Percentiles rank a stretch among this genome's conserved stretches.
phyloP scores from a whole-genome alignment of 306 rosid genomes.

The Cicer judaicum region DNA sequence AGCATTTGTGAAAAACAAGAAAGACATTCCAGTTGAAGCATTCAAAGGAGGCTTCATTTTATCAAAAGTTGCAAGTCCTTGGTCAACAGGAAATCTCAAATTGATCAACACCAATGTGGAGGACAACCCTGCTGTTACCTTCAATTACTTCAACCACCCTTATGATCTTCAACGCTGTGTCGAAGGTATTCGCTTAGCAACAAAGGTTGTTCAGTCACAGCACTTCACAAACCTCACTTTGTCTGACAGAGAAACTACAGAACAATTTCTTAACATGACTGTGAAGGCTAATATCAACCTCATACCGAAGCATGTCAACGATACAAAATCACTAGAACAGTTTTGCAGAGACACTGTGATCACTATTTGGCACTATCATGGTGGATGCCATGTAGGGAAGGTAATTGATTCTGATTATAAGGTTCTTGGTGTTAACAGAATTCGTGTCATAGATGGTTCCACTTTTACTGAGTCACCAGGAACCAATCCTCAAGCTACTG shows the following conservation, averaged over 20 bases:
- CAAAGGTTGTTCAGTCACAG: slow-evolving; percentile 68
- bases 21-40: slow-evolving; percentile 72
- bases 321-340: slow-evolving; percentile 73
- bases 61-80: slow-evolving; percentile 74
- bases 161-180: slow-evolving; percentile 81
- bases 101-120: slow-evolving; percentile 67
- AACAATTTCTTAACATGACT: slow-evolving; percentile 67
- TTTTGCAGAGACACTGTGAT: slow-evolving; percentile 89
- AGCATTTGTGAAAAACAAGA: slow-evolving; percentile 60
- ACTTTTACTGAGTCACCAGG: slow-evolving; percentile 82
- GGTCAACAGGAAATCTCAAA: slow-evolving; percentile 74
- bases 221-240: slow-evolving; percentile 71
- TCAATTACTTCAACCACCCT: slow-evolving; percentile 91
- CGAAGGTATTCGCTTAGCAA: slow-evolving; percentile 67
- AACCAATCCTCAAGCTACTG: slow-evolving; percentile 94
- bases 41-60: slow-evolving; percentile 90
- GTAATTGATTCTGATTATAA: slow-evolving; percentile 62
- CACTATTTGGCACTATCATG: slow-evolving; percentile 98
- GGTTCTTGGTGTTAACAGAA: slow-evolving; percentile 77
- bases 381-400: slow-evolving; percentile 87
- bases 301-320: slow-evolving; percentile 73
- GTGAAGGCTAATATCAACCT: slow-evolving; percentile 81
- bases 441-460: slow-evolving; percentile 86
- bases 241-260: slow-evolving; percentile 51
- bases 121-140: slow-evolving; percentile 82